Evolutionary conservation across 2,329 filamentous ascomycete genomes (phyloP), one percentile per base, ranked within the genome.

Genomic region (Mycosphaerella sp.): DNA sequence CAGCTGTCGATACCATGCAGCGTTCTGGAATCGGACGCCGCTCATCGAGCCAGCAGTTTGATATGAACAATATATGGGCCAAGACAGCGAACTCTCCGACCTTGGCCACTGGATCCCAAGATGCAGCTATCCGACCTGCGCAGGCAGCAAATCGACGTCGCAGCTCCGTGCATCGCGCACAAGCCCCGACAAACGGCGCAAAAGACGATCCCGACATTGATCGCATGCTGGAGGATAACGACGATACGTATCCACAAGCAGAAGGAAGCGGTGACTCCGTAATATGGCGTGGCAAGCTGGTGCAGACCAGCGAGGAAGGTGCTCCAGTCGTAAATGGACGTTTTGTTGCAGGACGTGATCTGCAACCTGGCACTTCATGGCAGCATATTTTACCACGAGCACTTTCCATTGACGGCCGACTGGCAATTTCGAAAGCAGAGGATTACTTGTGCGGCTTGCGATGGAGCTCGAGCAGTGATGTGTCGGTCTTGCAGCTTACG

Each of bases 361-460:
- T 95, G 48, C 79, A 77, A 42, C 68, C 75, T 41, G 80, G 74
- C 4, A 74, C 81, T 21, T 79, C 84, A 0, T 97, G 90, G 89
- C 78, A 78, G 14, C 80, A 86, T 51, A 73, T 97, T 8, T 80
- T 95, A 6, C 86, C 89, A 0, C 74, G 79, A 27, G 78, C 75
- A 6, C 74, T 93, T 27, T 81, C 79, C 6, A 84, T 93, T 17
- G 84, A 84, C 42, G 88, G 87, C 1, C 82, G 93, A 14, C 93
- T 98, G 53, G 81, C 87, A 45, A 82, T 88, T 59, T 79, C 85
- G 53, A 86, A 85, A 58, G 93, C 91, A 9, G 89, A 89, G 50
- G 88, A 94, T 55, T 98, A 98, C 63, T 82, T 98, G 0, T 93
- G 89, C 65, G 84, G 88, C 44, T 76, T 97, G 54, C 82, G 89